Evolutionary conservation across 176 grass and related monocot species (phyloP).

Genomic region (Secale cereale): DNA sequence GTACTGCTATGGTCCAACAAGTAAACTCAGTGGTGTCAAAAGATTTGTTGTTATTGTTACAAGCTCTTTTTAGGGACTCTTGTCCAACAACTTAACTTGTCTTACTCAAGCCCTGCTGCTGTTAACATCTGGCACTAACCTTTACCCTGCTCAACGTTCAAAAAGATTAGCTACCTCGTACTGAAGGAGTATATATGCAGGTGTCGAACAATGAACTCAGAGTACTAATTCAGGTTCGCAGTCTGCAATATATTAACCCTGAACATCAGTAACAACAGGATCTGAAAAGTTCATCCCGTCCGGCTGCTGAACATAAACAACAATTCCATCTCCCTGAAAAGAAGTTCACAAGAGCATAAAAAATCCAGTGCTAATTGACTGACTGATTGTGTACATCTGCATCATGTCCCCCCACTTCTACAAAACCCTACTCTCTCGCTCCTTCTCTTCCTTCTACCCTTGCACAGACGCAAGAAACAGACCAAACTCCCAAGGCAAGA

Average conservation of each 20-base stretch:
- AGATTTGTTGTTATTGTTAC: too few species aligned
- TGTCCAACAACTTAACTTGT: neutral
- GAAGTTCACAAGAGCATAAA: conserved; percentile 39
- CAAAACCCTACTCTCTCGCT: conserved; percentile 42
- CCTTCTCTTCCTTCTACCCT: conserved; percentile 15
- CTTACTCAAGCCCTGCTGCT: neutral
- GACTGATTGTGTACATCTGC: neutral
- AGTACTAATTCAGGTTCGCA: conserved; percentile 5
- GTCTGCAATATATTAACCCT: neutral
- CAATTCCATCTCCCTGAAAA: conserved; percentile 39
- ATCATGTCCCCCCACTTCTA: conserved; percentile 3
- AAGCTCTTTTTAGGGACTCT: too few species aligned
- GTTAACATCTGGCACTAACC: neutral
- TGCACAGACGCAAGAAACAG: neutral
- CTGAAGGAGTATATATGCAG: neutral
- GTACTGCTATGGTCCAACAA: too few species aligned
- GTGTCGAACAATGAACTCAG: neutral
- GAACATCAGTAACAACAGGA: conserved; percentile 3
- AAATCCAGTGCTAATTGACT: conserved; percentile 38
- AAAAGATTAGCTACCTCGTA: conserved; percentile 16
- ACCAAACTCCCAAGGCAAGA: neutral
- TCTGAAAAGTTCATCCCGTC: neutral
- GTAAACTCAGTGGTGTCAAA: too few species aligned
- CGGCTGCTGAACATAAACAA: conserved; percentile 22
- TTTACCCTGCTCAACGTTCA: neutral